A percentile compares a stretch with the other conserved stretches of the same genome.
Evolutionary conservation across 179 eudicot genomes (phyloP).

Genomic region (Amaranthus tricolor): DNA sequence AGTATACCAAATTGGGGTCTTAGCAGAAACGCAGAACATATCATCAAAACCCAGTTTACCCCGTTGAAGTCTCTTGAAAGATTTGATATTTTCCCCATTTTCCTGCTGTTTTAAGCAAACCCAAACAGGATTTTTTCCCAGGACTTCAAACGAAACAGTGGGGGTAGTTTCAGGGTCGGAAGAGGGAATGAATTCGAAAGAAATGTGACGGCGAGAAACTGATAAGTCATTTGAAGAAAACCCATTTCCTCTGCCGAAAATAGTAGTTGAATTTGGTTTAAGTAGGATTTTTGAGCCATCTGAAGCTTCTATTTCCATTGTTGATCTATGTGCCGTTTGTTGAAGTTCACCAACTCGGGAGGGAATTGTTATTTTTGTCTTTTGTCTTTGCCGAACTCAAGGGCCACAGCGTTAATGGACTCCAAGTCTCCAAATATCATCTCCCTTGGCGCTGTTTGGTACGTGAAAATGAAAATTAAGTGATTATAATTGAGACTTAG

Average conservation of each 20-base stretch:
- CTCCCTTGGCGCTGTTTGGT: no score
- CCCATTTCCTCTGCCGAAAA: conserved; percentile 56
- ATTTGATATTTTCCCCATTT: conserved; percentile 32
- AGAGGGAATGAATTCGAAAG: conserved; percentile 27
- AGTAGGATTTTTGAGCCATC: conserved; percentile 48
- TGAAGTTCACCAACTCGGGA: conserved; percentile 3
- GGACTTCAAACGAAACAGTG: conserved; percentile 55
- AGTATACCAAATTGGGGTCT: conserved; percentile 60
- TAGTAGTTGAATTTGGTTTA: conserved; percentile 25
- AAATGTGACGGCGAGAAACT: conserved; percentile 71
- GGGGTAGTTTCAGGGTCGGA: conserved; percentile 22
- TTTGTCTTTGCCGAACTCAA: background rate
- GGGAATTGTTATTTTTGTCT: conserved; percentile 10
- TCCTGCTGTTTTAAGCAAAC: conserved; percentile 16
- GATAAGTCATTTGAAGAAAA: conserved; percentile 39
- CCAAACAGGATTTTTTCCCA: conserved; percentile 81
- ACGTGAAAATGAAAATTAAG: no score
- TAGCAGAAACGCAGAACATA: conserved; percentile 57
- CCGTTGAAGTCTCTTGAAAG: conserved; percentile 47
- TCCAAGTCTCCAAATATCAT: no score
- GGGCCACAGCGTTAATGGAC: background rate
- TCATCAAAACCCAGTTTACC: conserved; percentile 60
- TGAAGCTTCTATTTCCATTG: conserved; percentile 60
- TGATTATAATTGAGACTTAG: no score
- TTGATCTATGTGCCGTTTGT: background rate